Evolutionary conservation across 2,329 filamentous ascomycete species (phyloP), one percentile per base, ranked within the genome.

Genomic region (Colletotrichum cereale): DNA sequence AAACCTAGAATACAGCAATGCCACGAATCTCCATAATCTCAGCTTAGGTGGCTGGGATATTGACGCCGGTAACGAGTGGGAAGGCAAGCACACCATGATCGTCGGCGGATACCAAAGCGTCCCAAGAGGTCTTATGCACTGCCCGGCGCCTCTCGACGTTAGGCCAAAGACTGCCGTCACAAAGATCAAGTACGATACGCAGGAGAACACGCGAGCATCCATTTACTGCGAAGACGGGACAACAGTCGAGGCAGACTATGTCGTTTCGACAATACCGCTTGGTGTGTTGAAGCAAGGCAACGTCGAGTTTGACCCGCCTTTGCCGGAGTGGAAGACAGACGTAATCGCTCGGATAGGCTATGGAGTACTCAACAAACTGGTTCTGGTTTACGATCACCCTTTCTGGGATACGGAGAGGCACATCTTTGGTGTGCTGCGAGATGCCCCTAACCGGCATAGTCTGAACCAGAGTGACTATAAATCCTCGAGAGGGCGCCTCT

Each of bases 1-100:
- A 74, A 99, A 99, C 78, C 87, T 99, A 18, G 96, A 99, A 81
- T 99, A 99, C 79, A 97, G 96, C 73, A 99, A 98, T 80, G 96
- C 96, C 2, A 93, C 91, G 2, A 97, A 95, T 75, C 90, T 97
- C 66, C 91, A 93, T 74, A 92, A 93, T 73, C 88, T 99, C 24
- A 98, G 96, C 80, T 88, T 99, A 18, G 90, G 92, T 10, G 92
- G 95, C 0, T 98, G 97, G 94, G 97, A 99, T 80, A 95, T 99
- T 77, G 97, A 99, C 78, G 95, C 95, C 61, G 96, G 96, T 0
- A 98, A 99, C 76, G 96, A 99, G 79, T 99, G 97, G 84, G 95
- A 98, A 80, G 96, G 96, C 8, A 91, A 93, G 73, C 97, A 99
- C 79, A 94, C 94, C 1, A 96, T 98, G 88, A 90, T 99, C 4